Evolutionary conservation across 306 rosid species (phyloP), one percentile per base, ranked within the genome.

Genomic region (Styphnolobium japonicum): DNA sequence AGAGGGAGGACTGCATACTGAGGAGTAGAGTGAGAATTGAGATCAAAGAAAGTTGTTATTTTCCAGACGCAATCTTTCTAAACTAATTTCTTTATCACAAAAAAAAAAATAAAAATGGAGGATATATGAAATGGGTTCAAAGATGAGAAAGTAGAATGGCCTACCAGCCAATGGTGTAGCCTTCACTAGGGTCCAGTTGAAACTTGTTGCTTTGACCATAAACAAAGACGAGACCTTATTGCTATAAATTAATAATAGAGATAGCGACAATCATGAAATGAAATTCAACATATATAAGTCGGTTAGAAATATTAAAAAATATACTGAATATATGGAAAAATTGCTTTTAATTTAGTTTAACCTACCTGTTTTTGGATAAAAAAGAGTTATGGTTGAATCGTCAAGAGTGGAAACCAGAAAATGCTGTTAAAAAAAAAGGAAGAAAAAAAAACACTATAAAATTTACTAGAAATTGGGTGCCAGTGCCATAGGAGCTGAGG

Each of bases 181-280:
- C 18, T 34, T 62, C 62, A 22, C 5, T 51, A 16, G 67, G 46
- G 19, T 8, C 67, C 42, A 49, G 16, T 46, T 62, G 27, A 55
- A 36, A 49, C 11, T 37, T 49, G 77, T 75, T 60, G 60, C 5
- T 75, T 43, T 60, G 70, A 61, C 80, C 27, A 45, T 10, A 58
- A 42, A 40, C 23, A 0, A 7, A 14, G 15, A 46, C 2, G 51
- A 46, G 11, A 78, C 49, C 60, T 42, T 31, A 40, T 39, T 67
- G 0, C 1, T 25, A 45, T 5, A 31, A 34, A 45, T 21, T 11
- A 51, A 1, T 16, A 46, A 15, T 7, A 9, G 22, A 23, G 31
- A 71, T 19, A 9, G 4, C 34, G 15, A 76, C 31, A 5, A 14
- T 11, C 3, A 21, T 64, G 31, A 36, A 36, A 51, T 9, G 57